Conservation (phyloP, 2,329 filamentous ascomycete species). For the Metarhizium album region DNA sequence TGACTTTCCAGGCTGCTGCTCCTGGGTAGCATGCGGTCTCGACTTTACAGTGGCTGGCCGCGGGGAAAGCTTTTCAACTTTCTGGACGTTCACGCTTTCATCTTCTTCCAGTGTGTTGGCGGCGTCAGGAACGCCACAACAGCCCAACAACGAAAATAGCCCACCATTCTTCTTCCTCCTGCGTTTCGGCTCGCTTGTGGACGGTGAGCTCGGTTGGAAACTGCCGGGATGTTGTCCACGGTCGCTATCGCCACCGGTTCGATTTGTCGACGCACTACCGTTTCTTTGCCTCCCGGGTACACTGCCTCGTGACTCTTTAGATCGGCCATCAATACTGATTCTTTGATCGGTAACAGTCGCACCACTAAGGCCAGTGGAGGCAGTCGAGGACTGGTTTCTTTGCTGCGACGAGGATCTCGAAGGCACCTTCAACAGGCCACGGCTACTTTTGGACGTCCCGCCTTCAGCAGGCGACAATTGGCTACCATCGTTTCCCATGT, state of each 20-base stretch:
- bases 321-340: conserved; percentile 53
- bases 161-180: conserved; percentile 45
- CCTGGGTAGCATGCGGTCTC: conserved; percentile 40
- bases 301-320: conserved; percentile 55
- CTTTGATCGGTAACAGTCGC: conserved; percentile 46
- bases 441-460: conserved; percentile 35
- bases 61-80: conserved; percentile 45
- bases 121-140: conserved; percentile 54
- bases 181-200: conserved; percentile 37
- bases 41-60: conserved; percentile 44
- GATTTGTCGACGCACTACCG: conserved; percentile 57
- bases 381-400: conserved; percentile 47
- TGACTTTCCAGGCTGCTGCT: conserved; percentile 31
- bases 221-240: conserved; percentile 37
- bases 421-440: conserved; percentile 45
- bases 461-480: conserved; percentile 30
- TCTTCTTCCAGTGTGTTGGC: conserved; percentile 42
- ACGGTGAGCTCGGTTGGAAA: conserved; percentile 42
- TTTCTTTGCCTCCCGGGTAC: conserved; percentile 53
- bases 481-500: conserved; percentile 34
- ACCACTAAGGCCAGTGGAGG: conserved; percentile 49
- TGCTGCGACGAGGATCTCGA: conserved; percentile 51
- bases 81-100: conserved; percentile 43
- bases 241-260: conserved; percentile 43
- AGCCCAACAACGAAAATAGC: conserved; percentile 52